Evolutionary conservation across 1,139 yeast species (phyloP).

Genomic region (Insectozyma bohioensis): DNA sequence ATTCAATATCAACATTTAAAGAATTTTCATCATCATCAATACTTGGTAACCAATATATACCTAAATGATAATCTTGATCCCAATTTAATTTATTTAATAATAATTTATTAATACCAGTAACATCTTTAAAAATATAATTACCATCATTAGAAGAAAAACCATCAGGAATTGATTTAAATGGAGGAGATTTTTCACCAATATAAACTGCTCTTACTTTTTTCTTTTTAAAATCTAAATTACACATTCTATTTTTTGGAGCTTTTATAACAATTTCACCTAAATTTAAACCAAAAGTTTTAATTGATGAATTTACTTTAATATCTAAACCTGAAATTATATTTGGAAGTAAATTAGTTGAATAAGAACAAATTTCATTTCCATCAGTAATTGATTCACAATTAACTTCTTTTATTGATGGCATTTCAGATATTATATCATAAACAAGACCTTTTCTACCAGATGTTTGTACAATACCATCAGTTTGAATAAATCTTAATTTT

Average conservation of each 20-base stretch:
- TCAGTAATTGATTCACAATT: constrained; percentile 35
- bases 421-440: constrained; percentile 45
- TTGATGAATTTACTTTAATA: constrained; percentile 48
- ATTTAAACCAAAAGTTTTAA: constrained; percentile 64
- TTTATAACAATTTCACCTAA: constrained; percentile 60
- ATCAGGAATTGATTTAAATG: constrained; percentile 41
- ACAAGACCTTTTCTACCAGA: constrained; percentile 52
- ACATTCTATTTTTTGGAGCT: constrained; percentile 63
- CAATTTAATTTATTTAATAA: constrained; percentile 66
- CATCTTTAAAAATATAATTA: constrained; percentile 51
- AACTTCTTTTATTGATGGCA: constrained; percentile 62
- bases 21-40: constrained; percentile 38
- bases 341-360: constrained; percentile 51
- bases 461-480: constrained; percentile 38
- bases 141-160: constrained; percentile 55
- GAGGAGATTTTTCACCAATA: constrained; percentile 24
- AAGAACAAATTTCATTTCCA: constrained; percentile 55
- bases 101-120: constrained; percentile 61
- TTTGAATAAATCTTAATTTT: constrained; percentile 67
- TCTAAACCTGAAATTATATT: constrained; percentile 43
- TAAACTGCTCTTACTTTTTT: constrained; percentile 17
- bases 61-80: constrained; percentile 57
- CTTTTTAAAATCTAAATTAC: constrained; percentile 51
- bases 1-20: constrained; percentile 57
- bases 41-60: constrained; percentile 77